Conservation (phyloP, 352 stramenopile genomes). For the Globisporangium nodosum region DNA sequence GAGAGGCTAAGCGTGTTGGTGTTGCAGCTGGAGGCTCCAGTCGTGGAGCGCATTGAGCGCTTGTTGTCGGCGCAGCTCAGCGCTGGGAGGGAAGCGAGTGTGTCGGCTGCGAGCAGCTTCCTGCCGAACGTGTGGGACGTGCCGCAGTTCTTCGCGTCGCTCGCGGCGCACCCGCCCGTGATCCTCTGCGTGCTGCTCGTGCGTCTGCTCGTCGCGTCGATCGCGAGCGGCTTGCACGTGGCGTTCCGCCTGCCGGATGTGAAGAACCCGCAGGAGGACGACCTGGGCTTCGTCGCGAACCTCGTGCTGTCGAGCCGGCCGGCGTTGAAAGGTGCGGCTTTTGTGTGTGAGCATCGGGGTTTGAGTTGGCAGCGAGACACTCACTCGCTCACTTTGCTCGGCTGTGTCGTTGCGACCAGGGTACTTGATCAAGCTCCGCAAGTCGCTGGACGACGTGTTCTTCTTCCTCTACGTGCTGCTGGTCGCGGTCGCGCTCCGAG, state of each 20-base stretch:
- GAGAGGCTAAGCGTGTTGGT: background rate
- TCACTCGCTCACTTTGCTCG: background rate
- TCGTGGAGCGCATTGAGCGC: conserved; percentile 42
- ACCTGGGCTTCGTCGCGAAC: conserved; percentile 62
- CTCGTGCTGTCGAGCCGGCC: conserved; percentile 51
- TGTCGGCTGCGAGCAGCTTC: conserved; percentile 23
- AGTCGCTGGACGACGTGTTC: conserved; percentile 69
- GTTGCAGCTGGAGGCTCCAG: conserved; percentile 1
- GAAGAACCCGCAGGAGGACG: conserved; percentile 55
- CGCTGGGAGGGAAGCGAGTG: conserved; percentile 19
- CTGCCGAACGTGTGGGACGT: conserved; percentile 51
- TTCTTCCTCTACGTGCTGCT: conserved; percentile 70
- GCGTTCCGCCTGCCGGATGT: conserved; percentile 50
- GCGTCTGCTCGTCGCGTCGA: conserved; percentile 39
- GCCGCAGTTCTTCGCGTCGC: conserved; percentile 37
- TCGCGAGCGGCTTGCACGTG: conserved; percentile 30
- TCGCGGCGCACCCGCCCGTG: conserved; percentile 56
- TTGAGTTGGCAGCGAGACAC: background rate
- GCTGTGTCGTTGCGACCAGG: conserved; percentile 16
- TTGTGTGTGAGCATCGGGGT: background rate
- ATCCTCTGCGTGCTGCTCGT: conserved; percentile 54
- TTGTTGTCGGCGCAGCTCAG: conserved; percentile 37
- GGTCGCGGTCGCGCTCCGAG: conserved; percentile 35
- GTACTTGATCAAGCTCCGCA: conserved; percentile 61
- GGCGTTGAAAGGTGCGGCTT: conserved; percentile 46